phyloP scores from a whole-genome alignment of 2,329 filamentous ascomycete species.

The Neopestalotiopsis sp. region DNA sequence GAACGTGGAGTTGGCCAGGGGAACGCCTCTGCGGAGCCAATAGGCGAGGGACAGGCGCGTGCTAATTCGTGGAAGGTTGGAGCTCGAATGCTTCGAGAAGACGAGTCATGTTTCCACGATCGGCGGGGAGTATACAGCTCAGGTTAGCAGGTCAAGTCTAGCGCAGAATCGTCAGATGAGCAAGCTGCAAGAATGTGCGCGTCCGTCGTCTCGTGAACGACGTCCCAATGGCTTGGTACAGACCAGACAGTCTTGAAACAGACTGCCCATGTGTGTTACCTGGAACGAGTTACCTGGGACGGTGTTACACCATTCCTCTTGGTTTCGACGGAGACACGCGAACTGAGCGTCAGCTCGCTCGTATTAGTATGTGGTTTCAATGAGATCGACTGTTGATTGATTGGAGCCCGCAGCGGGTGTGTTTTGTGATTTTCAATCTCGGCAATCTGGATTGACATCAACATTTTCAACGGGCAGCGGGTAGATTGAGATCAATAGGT shows the following conservation, averaged over 20 bases:
- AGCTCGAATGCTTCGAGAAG: not conserved
- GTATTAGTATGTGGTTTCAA: not conserved
- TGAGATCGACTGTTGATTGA: not conserved
- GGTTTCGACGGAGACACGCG: not conserved
- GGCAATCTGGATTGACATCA: constrained; percentile 1
- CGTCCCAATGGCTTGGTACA: not conserved
- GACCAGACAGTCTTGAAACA: not conserved
- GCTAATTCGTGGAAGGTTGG: not conserved
- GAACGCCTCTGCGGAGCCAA: not conserved
- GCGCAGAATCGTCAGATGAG: not conserved
- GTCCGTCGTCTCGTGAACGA: not conserved
- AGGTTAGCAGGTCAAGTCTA: not conserved
- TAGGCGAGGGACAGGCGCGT: not conserved
- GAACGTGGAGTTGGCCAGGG: not conserved
- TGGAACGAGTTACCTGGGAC: not conserved
- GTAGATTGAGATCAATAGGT: not conserved
- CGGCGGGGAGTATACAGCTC: constrained; percentile 1
- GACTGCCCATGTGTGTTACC: not conserved
- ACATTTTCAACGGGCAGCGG: not conserved
- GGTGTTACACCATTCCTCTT: not conserved
- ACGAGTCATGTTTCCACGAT: constrained; percentile 2
- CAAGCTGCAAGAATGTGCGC: not conserved
- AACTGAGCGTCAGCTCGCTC: not conserved
- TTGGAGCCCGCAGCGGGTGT: constrained; percentile 1
- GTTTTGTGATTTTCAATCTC: constrained; percentile 1